Conservation (phyloP, 192 early-diverging fungal species). For the Umbelopsis vinacea region DNA sequence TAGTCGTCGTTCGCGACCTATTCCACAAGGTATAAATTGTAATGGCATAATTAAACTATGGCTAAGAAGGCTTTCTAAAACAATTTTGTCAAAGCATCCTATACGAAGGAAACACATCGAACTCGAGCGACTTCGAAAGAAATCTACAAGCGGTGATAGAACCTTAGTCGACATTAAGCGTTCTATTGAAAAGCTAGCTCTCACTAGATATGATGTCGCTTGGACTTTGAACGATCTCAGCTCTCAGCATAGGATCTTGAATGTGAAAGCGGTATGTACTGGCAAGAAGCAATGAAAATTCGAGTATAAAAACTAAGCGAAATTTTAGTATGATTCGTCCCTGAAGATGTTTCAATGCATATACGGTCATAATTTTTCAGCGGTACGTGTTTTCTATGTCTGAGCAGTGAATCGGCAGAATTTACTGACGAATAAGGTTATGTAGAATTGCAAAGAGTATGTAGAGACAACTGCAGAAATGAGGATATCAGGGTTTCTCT, state of each 20-base stretch:
- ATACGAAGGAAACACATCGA: conserved; percentile 53
- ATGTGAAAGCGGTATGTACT: neutral
- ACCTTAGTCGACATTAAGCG: neutral
- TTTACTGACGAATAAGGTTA: neutral
- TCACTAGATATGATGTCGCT: neutral
- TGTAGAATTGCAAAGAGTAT: neutral
- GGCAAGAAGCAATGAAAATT: neutral
- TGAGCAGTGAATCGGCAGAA: neutral
- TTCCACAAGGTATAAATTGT: conserved; percentile 63
- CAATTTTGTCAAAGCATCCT: conserved; percentile 48
- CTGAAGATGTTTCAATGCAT: conserved; percentile 52
- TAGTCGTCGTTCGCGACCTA: conserved; percentile 62
- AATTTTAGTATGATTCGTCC: neutral
- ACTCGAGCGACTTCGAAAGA: neutral
- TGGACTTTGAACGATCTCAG: conserved; percentile 10
- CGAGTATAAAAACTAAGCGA: neutral
- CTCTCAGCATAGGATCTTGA: neutral
- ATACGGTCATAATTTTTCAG: conserved; percentile 51
- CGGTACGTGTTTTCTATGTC: conserved; percentile 26
- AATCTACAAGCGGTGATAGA: neutral
- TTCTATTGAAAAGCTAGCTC: neutral
- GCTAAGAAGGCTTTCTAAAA: neutral
- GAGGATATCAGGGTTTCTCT: conserved; percentile 45
- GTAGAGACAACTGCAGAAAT: conserved; percentile 24
- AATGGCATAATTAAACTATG: neutral